Evolutionary conservation across 352 stramenopile genomes (phyloP).

Genomic region (Peronospora farinosa): DNA sequence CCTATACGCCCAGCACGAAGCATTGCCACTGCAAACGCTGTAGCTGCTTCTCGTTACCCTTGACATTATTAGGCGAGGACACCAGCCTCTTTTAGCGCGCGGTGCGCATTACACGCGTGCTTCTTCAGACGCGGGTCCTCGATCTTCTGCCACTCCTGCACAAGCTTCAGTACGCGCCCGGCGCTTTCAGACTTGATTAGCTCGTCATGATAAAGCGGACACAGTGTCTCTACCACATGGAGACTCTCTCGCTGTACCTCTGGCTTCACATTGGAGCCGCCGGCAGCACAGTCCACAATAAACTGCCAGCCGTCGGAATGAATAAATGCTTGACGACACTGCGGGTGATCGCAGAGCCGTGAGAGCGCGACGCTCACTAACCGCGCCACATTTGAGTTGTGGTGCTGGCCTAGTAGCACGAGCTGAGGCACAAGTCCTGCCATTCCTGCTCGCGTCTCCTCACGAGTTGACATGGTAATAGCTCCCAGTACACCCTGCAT

Average conservation of each 20-base stretch:
- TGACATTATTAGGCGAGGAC: conserved; percentile 57
- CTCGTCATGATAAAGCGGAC: conserved; percentile 75
- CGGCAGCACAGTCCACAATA: conserved; percentile 69
- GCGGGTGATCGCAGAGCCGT: conserved; percentile 75
- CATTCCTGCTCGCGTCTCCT: conserved; percentile 56
- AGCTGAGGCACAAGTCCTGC: conserved; percentile 61
- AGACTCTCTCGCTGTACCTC: conserved; percentile 82
- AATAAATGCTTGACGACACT: conserved; percentile 79
- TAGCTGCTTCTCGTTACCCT: conserved; percentile 9
- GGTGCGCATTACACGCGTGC: conserved; percentile 75
- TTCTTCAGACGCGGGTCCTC: conserved; percentile 81
- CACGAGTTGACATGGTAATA: conserved; percentile 69
- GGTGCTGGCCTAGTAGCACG: conserved; percentile 55
- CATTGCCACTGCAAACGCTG: conserved; percentile 2
- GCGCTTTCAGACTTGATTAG: conserved; percentile 60
- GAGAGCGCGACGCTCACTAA: conserved; percentile 70
- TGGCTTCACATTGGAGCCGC: conserved; percentile 47
- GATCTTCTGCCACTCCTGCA: conserved; percentile 78
- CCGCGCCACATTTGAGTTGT: conserved; percentile 48
- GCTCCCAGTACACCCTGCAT: conserved; percentile 76
- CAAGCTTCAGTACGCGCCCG: conserved; percentile 49
- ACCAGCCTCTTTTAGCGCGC: conserved; percentile 67
- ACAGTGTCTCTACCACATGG: conserved; percentile 82
- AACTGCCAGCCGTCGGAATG: conserved; percentile 79
- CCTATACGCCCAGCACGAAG: conserved; percentile 11